These are phyloP conservation scores for Paracoccidioides brasiliensis DNA, from an alignment of 2,329 filamentous ascomycete species.

Conservation along the genomic window DNA sequence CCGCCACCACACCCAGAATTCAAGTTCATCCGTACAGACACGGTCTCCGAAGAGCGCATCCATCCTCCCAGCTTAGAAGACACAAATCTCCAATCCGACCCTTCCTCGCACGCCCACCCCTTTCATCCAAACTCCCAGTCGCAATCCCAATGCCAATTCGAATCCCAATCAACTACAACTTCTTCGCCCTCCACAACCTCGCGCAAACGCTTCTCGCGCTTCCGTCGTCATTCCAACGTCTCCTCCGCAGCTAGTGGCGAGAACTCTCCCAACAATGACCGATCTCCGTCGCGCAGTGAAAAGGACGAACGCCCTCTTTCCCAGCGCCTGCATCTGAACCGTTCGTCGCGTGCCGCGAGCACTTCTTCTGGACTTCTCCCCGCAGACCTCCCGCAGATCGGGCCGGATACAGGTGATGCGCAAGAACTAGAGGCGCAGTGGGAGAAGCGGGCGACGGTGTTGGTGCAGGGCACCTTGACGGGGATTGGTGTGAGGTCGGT, in stretches of 20 bases:
- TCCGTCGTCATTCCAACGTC: slow-evolving; percentile 18
- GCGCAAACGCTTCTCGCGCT: slow-evolving; percentile 20
- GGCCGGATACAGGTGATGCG: slow-evolving; percentile 35
- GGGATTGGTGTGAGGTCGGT: slow-evolving; percentile 14
- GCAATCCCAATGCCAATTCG: slow-evolving; percentile 12
- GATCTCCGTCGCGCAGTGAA: slow-evolving; percentile 7
- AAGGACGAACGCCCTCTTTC: slow-evolving; percentile 38
- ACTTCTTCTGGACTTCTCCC: slow-evolving; percentile 63
- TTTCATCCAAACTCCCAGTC: neutral
- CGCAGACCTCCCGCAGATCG: slow-evolving; percentile 62
- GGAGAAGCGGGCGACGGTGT: slow-evolving; percentile 85
- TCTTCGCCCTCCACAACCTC: slow-evolving; percentile 8
- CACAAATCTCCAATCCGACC: neutral
- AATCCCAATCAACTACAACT: slow-evolving; percentile 5
- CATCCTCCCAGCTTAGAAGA: slow-evolving; percentile 48
- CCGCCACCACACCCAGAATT: slow-evolving; percentile 48
- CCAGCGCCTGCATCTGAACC: slow-evolving; percentile 52
- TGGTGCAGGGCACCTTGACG: slow-evolving; percentile 50
- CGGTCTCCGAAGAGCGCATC: slow-evolving; percentile 64
- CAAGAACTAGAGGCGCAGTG: slow-evolving; percentile 59
- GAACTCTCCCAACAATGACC: neutral
- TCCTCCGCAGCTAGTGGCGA: neutral
- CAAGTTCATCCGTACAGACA: slow-evolving; percentile 75
- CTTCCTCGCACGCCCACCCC: neutral
- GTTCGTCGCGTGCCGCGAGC: slow-evolving; percentile 37